A percentile compares a stretch with the other conserved stretches of the same genome.
Evolutionary conservation across 345 rosid species (phyloP).

Genomic region (Durio zibethinus): DNA sequence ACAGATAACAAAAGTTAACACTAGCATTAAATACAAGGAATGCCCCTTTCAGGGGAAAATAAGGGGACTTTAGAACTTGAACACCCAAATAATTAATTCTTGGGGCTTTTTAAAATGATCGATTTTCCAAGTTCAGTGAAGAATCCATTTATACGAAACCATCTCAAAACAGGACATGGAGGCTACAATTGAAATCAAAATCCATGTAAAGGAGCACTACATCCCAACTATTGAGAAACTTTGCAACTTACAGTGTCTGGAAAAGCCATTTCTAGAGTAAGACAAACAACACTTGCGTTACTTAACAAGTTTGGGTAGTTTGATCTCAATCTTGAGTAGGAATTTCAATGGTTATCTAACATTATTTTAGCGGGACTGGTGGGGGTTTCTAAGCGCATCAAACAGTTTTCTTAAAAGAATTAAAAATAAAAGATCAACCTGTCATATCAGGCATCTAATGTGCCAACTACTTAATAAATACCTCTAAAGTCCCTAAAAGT

Average conservation of each 20-base stretch:
- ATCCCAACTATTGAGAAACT: not conserved
- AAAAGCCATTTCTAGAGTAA: not conserved
- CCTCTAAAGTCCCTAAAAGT: slow-evolving; percentile 97
- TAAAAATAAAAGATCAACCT: not conserved
- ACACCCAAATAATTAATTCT: not conserved
- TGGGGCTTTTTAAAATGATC: not conserved
- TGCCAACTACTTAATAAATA: slow-evolving; percentile 26
- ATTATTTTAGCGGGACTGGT: not conserved
- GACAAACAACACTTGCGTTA: not conserved
- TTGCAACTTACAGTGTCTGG: not conserved
- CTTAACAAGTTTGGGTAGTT: not conserved
- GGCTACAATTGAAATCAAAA: not conserved
- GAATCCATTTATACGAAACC: not conserved
- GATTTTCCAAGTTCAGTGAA: not conserved
- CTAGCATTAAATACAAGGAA: not conserved
- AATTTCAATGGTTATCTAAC: not conserved
- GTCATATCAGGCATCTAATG: not conserved
- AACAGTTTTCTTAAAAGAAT: not conserved
- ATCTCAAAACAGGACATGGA: not conserved
- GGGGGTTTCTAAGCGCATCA: not conserved
- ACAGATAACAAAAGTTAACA: not conserved
- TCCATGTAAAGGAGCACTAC: not conserved
- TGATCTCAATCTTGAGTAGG: not conserved
- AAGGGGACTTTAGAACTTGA: not conserved
- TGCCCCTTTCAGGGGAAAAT: not conserved